These are phyloP conservation scores for Metschnikowia borealis DNA, from an alignment of 805 yeast species.

Conservation along the genomic window DNA sequence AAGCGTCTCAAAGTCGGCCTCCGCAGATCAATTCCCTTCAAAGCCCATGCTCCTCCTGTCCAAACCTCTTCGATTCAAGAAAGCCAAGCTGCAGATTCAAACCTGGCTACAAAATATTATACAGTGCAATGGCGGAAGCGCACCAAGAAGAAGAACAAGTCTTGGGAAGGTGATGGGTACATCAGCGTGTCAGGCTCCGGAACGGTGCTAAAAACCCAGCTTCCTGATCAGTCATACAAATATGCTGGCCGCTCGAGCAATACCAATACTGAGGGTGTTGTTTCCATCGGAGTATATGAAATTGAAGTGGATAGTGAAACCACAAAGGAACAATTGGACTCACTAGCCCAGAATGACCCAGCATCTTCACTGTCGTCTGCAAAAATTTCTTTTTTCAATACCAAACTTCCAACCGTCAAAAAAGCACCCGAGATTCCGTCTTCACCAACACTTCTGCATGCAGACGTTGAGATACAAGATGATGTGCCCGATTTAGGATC, in stretches of 20 bases:
- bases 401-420: neutral
- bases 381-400: neutral
- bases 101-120: slow-evolving; percentile 10
- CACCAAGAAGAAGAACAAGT: slow-evolving; percentile 74
- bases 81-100: neutral
- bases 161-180: slow-evolving; percentile 93
- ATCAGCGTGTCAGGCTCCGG: slow-evolving; percentile 32
- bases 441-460: neutral
- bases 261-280: slow-evolving; percentile 22
- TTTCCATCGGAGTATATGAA: slow-evolving; percentile 57
- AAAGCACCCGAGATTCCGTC: neutral
- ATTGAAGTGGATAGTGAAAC: slow-evolving; percentile 47
- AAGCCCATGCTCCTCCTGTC: neutral
- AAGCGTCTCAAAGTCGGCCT: neutral
- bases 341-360: too few relatives aligned
- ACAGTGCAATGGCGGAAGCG: slow-evolving; percentile 65
- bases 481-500: neutral
- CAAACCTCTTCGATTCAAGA: neutral
- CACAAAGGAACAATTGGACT: slow-evolving; percentile 6
- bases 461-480: neutral
- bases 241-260: slow-evolving; percentile 13
- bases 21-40: neutral
- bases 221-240: slow-evolving; percentile 22
- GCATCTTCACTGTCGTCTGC: neutral
- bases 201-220: slow-evolving; percentile 25